Conservation (phyloP, 164 flowering plant species). For the Kingdonia uniflora region DNA sequence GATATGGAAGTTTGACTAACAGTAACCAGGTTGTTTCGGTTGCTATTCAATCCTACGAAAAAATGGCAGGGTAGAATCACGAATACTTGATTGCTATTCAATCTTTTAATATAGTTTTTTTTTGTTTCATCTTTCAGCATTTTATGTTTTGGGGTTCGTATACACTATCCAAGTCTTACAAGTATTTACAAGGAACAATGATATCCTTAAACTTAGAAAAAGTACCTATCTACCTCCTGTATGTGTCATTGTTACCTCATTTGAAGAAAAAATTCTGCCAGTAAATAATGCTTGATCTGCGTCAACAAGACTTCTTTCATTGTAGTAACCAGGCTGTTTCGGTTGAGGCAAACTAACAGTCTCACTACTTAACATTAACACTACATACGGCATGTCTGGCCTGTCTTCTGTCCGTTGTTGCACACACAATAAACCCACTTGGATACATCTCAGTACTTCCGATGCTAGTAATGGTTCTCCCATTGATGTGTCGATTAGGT, state of each 20-base stretch:
- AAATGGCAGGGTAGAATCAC: too few species aligned
- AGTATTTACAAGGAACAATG: too few species aligned
- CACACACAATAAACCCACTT: constrained; percentile 23
- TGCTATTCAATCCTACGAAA: too few species aligned
- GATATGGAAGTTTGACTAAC: too few species aligned
- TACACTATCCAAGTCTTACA: constrained; percentile 8
- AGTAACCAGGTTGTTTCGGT: constrained; percentile 23
- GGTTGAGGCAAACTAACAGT: constrained; percentile 14
- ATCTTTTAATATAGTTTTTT: too few species aligned
- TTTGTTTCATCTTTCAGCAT: too few species aligned
- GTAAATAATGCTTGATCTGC: constrained; percentile 1
- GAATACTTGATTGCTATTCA: too few species aligned
- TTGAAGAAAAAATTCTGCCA: neutral
- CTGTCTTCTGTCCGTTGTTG: constrained; percentile 20
- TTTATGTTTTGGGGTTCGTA: constrained; percentile 26
- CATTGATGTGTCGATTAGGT: constrained; percentile 9
- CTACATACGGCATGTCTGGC: constrained; percentile 20
- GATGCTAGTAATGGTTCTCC: neutral
- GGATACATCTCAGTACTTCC: constrained; percentile 13
- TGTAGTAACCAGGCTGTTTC: constrained; percentile 20
- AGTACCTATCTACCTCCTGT: constrained; percentile 8
- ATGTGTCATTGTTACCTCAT: constrained; percentile 5
- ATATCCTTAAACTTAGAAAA: too few species aligned
- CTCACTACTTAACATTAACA: constrained; percentile 23
- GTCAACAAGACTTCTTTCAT: constrained; percentile 1